phyloP scores from a whole-genome alignment of 108 stramenopile genomes.

The Cyclostephanos tholiformis region DNA sequence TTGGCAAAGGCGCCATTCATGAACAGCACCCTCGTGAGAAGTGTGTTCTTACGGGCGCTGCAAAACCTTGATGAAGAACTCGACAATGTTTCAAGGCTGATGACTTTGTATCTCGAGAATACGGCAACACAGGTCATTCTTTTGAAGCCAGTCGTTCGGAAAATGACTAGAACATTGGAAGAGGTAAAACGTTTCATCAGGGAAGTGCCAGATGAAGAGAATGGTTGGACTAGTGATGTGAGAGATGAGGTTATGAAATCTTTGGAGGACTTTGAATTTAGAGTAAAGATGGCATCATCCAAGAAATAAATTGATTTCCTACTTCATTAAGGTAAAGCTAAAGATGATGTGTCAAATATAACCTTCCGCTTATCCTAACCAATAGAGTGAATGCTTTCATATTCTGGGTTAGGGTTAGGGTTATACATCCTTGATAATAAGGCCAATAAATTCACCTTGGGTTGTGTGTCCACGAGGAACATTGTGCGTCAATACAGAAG shows the following conservation, averaged over 20 bases:
- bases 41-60: slow-evolving; percentile 47
- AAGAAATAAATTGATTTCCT: slow-evolving; percentile 16
- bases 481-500: too few relatives aligned
- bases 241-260: slow-evolving; percentile 45
- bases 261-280: slow-evolving; percentile 38
- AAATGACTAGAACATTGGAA: slow-evolving; percentile 69
- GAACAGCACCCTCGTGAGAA: slow-evolving; percentile 56
- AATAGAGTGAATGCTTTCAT: too few relatives aligned
- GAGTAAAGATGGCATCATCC: slow-evolving; percentile 38
- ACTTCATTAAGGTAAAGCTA: too few relatives aligned
- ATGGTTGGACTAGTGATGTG: slow-evolving; percentile 61
- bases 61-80: slow-evolving; percentile 54
- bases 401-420: too few relatives aligned
- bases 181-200: slow-evolving; percentile 58
- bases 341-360: too few relatives aligned
- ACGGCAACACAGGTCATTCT: slow-evolving; percentile 81
- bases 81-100: slow-evolving; percentile 61
- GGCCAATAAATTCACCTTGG: too few relatives aligned
- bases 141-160: slow-evolving; percentile 78
- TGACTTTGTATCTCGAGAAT: slow-evolving; percentile 84
- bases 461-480: too few relatives aligned
- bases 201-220: slow-evolving; percentile 51
- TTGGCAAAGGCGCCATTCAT: slow-evolving; percentile 53
- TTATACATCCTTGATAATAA: too few relatives aligned
- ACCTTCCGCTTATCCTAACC: too few relatives aligned